These are phyloP conservation scores for Porodaedalea pini DNA, from an alignment of 1,284 basidiomycete species.

Conservation along the genomic window DNA sequence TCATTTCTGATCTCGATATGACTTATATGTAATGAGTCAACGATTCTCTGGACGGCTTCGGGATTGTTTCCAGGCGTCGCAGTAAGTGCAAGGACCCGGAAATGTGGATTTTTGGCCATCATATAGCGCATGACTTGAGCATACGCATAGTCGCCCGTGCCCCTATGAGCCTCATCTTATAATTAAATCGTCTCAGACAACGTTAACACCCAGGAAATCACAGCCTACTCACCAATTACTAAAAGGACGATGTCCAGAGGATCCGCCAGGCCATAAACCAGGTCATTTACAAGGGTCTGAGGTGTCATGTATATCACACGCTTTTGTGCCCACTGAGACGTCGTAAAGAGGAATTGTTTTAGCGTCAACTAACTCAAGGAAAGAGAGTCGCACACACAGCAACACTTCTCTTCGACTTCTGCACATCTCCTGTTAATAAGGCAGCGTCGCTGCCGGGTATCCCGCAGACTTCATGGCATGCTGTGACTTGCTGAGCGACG, in stretches of 20 bases:
- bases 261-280: constrained; percentile 73
- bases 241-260: constrained; percentile 76
- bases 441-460: constrained; percentile 86
- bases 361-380: not conserved
- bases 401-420: constrained; percentile 47
- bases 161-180: constrained; percentile 93
- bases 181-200: constrained; percentile 12
- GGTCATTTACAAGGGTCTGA: constrained; percentile 91
- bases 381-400: constrained; percentile 46
- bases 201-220: constrained; percentile 1
- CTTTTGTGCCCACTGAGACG: constrained; percentile 72
- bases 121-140: constrained; percentile 85
- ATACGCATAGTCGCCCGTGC: constrained; percentile 92
- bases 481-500: constrained; percentile 91
- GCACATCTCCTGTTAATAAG: constrained; percentile 81
- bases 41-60: constrained; percentile 86
- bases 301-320: constrained; percentile 98
- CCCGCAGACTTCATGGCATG: constrained; percentile 92
- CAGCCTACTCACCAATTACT: constrained; percentile 60
- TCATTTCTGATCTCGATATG: constrained; percentile 95
- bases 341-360: not conserved
- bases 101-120: constrained; percentile 92
- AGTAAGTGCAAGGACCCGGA: constrained; percentile 89
- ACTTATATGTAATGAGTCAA: constrained; percentile 95
- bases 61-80: constrained; percentile 91